These are phyloP conservation scores for Acanthamoeba culbertsoni DNA, from an alignment of 208 protist genomes.

Conservation along the genomic window DNA sequence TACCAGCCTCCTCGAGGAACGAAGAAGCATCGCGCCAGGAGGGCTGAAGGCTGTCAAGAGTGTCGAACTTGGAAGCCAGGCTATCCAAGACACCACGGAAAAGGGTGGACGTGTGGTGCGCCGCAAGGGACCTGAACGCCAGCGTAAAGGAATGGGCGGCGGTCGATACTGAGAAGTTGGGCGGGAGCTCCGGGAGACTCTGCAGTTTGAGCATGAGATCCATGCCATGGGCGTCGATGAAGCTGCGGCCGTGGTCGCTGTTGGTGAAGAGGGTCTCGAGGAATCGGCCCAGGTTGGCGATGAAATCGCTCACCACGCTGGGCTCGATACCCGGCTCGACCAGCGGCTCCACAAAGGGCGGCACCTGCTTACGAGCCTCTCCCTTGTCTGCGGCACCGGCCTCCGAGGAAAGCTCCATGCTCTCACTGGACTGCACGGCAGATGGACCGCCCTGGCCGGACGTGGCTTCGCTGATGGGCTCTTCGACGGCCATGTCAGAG, in stretches of 20 bases:
- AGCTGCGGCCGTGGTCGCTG: slow-evolving; percentile 50
- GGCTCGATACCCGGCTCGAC: not conserved
- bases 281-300: slow-evolving; percentile 49
- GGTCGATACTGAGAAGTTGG: not conserved
- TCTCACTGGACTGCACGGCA: no score
- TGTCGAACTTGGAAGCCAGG: not conserved
- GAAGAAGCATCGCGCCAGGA: slow-evolving; percentile 2
- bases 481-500: not conserved
- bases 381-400: not conserved
- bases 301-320: not conserved
- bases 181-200: not conserved
- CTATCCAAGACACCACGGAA: slow-evolving; percentile 5
- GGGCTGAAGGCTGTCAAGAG: slow-evolving; percentile 8
- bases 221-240: slow-evolving; percentile 35
- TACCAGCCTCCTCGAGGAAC: slow-evolving; percentile 5
- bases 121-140: not conserved
- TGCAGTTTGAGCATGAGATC: slow-evolving; percentile 6
- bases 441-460: not conserved
- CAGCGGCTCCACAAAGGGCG: slow-evolving; percentile 17
- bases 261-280: slow-evolving; percentile 25
- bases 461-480: not conserved
- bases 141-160: slow-evolving; percentile 10
- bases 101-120: not conserved
- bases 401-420: not conserved
- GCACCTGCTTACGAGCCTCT: not conserved